Conservation (phyloP, 768 basidiomycete genomes). For the Gymnopilus junonius region DNA sequence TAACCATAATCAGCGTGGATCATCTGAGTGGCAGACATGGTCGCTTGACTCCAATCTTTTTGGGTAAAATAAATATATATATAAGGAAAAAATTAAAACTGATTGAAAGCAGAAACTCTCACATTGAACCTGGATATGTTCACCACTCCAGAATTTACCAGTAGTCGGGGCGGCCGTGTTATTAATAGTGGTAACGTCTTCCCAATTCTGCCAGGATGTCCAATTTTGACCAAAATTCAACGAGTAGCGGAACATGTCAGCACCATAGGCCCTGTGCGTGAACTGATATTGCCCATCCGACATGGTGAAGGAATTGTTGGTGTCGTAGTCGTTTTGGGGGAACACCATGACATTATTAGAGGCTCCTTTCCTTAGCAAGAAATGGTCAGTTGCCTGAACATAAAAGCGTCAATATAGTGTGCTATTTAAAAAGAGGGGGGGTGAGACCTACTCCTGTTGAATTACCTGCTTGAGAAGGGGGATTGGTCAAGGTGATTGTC, state of each 20-base stretch:
- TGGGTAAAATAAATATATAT: background rate
- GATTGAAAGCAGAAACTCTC: constrained; percentile 31
- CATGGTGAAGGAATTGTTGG: constrained; percentile 53
- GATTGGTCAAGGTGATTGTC: constrained; percentile 66
- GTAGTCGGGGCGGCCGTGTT: constrained; percentile 51
- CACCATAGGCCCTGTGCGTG: constrained; percentile 83
- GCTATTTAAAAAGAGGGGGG: background rate
- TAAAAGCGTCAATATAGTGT: constrained; percentile 6
- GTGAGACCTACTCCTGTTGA: constrained; percentile 58
- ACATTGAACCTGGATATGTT: constrained; percentile 93
- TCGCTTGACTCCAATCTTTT: constrained; percentile 78
- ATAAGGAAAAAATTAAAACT: background rate
- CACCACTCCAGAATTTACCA: constrained; percentile 74
- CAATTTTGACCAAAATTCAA: constrained; percentile 87
- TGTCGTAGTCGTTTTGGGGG: constrained; percentile 80
- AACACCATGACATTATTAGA: constrained; percentile 84
- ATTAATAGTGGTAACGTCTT: constrained; percentile 70
- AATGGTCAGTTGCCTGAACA: constrained; percentile 66
- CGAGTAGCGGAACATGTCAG: constrained; percentile 86
- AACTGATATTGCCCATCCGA: constrained; percentile 73
- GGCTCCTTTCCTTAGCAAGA: constrained; percentile 81
- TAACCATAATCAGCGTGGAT: constrained; percentile 80
- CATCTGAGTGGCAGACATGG: constrained; percentile 64
- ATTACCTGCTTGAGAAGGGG: constrained; percentile 41
- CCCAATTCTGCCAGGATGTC: constrained; percentile 82